A percentile compares a stretch with the other conserved stretches of the same genome.
Evolutionary conservation across 148 eudicot genomes (phyloP).

Genomic region (Persicaria maculosa): DNA sequence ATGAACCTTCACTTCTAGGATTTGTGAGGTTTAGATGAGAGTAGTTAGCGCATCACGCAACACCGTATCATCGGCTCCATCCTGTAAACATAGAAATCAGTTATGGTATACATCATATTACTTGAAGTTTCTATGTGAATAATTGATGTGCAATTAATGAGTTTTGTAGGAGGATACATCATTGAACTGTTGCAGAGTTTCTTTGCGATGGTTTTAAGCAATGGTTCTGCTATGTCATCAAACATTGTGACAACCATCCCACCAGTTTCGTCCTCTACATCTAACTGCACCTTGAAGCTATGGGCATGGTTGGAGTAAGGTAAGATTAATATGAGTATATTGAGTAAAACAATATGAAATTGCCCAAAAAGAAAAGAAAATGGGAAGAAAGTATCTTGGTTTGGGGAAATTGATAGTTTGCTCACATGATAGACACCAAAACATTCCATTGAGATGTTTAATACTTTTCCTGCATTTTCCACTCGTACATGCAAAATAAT

Average conservation of each 20-base stretch:
- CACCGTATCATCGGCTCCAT: too few species aligned
- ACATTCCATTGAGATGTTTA: not conserved
- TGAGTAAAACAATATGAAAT: too few species aligned
- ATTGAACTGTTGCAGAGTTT: not conserved
- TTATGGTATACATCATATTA: too few species aligned
- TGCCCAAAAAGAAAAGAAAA: too few species aligned
- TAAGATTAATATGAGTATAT: too few species aligned
- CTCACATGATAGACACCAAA: not conserved
- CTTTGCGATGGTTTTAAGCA: too few species aligned
- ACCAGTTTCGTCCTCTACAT: not conserved
- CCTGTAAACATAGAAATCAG: too few species aligned
- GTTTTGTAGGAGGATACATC: not conserved
- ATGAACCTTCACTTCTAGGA: too few species aligned
- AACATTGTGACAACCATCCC: not conserved
- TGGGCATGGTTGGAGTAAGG: not conserved
- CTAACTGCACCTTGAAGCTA: not conserved
- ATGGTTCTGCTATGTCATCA: not conserved
- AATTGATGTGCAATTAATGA: not conserved
- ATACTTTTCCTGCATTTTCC: not conserved
- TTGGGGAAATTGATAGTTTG: not conserved
- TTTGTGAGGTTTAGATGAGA: too few species aligned
- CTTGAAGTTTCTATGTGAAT: too few species aligned
- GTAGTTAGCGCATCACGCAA: too few species aligned
- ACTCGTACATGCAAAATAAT: not conserved
- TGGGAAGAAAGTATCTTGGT: not conserved